Conservation (phyloP, 2,329 filamentous ascomycete genomes). For the Aspergillus sp. region DNA sequence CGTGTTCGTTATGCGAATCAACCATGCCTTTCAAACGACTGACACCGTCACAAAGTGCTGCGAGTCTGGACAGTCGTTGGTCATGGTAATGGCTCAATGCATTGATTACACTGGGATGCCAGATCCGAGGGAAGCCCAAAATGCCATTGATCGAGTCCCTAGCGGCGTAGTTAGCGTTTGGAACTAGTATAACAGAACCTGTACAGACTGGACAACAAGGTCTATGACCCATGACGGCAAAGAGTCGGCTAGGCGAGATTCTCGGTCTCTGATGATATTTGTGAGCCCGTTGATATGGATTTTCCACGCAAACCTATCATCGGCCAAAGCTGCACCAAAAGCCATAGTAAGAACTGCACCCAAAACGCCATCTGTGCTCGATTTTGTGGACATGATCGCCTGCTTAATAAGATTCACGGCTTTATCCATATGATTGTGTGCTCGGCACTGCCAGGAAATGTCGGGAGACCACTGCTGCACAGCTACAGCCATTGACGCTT, state of each 20-base stretch:
- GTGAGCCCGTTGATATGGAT: conserved; percentile 11
- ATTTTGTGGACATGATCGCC: neutral
- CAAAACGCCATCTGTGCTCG: neutral
- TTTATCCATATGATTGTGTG: neutral
- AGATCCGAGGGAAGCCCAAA: conserved; percentile 8
- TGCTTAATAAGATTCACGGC: conserved; percentile 8
- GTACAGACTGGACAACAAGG: conserved; percentile 8
- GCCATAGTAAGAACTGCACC: conserved; percentile 10
- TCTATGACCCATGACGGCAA: conserved; percentile 11
- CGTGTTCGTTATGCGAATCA: neutral
- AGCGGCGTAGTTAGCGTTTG: neutral
- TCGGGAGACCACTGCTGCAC: conserved; percentile 11
- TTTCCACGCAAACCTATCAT: conserved; percentile 6
- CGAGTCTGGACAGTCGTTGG: neutral
- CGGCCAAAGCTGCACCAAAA: conserved; percentile 5
- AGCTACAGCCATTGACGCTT: conserved; percentile 11
- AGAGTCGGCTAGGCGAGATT: neutral
- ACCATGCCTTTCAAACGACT: neutral
- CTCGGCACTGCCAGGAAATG: conserved; percentile 4
- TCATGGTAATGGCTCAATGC: neutral
- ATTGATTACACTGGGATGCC: conserved; percentile 4
- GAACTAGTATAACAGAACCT: neutral
- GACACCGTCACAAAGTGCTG: neutral
- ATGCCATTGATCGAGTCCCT: conserved; percentile 16
- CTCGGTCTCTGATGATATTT: conserved; percentile 3